Conservation (phyloP, 2,329 filamentous ascomycete genomes). For the Sporothrix euskadiensis region DNA sequence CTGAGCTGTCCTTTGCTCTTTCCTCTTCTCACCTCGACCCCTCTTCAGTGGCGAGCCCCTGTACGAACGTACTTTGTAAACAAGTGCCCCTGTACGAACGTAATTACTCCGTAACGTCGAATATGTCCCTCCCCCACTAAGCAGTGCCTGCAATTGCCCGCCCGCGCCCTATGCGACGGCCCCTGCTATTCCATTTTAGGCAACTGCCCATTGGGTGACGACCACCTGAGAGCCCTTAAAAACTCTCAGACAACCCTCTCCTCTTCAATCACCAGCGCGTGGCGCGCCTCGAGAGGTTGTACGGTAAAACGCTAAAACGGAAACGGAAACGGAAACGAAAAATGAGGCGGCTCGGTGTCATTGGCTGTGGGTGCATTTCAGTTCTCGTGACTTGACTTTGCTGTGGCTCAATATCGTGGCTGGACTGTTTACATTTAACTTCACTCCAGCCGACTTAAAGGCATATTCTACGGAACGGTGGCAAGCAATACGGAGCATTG, state of each 20-base stretch:
- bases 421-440: background rate
- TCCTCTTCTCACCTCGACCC: background rate
- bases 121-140: background rate
- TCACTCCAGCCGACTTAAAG: too few relatives aligned
- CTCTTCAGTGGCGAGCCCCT: background rate
- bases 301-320: background rate
- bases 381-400: background rate
- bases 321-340: background rate
- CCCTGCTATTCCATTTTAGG: background rate
- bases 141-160: background rate
- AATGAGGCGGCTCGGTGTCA: background rate
- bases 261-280: background rate
- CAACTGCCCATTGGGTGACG: constrained; percentile 6
- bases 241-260: background rate
- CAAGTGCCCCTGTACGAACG: background rate
- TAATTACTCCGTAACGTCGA: too few relatives aligned
- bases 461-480: too few relatives aligned
- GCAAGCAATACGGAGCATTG: too few relatives aligned
- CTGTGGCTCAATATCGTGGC: background rate
- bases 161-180: background rate
- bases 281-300: background rate
- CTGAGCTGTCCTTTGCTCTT: background rate
- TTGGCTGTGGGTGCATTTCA: background rate
- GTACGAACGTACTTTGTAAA: background rate
- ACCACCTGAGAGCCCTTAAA: background rate